Percentiles rank a stretch among this genome's conserved stretches.
These are phyloP conservation scores for Calonectria pseudoturangicola DNA, from an alignment of 2,329 filamentous ascomycete species.

Conservation along the genomic window DNA sequence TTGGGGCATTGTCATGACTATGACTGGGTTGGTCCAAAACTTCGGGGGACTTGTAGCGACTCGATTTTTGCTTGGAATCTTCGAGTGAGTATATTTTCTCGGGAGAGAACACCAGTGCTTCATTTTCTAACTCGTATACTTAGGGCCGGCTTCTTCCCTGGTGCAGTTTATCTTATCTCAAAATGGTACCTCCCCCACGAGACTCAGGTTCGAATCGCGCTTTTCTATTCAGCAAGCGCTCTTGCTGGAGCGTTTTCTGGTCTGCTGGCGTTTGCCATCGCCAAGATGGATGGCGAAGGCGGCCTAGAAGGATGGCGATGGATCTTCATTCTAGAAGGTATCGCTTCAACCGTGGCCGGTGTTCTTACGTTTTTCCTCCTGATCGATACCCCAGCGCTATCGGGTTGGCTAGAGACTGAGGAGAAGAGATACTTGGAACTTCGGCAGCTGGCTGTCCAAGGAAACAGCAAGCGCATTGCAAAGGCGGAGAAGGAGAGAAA, in stretches of 20 bases:
- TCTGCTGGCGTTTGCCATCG: slow-evolving; percentile 25
- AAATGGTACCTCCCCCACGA: slow-evolving; percentile 25
- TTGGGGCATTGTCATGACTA: slow-evolving; percentile 68
- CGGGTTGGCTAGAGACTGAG: not conserved
- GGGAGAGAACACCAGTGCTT: not conserved
- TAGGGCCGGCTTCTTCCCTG: slow-evolving; percentile 30
- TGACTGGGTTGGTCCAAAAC: slow-evolving; percentile 70
- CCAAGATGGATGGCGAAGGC: slow-evolving; percentile 4
- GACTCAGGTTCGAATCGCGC: slow-evolving; percentile 21
- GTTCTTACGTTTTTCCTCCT: not conserved
- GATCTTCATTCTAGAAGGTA: slow-evolving; percentile 22
- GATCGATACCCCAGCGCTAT: slow-evolving; percentile 2
- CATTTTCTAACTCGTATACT: not conserved
- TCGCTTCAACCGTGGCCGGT: not conserved
- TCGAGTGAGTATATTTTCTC: not conserved
- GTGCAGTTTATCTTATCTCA: slow-evolving; percentile 6
- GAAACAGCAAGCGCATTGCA: not conserved
- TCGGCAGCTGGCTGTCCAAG: not conserved
- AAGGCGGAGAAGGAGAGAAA: not conserved
- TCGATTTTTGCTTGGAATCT: slow-evolving; percentile 5
- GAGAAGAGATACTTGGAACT: slow-evolving; percentile 15
- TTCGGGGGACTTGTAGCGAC: slow-evolving; percentile 64
- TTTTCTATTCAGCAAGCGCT: slow-evolving; percentile 23
- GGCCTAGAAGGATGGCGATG: slow-evolving; percentile 26
- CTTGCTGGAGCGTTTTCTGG: slow-evolving; percentile 24